Evolutionary conservation across 2,329 filamentous ascomycete species (phyloP).

Genomic region (Furcasterigmium sp.): DNA sequence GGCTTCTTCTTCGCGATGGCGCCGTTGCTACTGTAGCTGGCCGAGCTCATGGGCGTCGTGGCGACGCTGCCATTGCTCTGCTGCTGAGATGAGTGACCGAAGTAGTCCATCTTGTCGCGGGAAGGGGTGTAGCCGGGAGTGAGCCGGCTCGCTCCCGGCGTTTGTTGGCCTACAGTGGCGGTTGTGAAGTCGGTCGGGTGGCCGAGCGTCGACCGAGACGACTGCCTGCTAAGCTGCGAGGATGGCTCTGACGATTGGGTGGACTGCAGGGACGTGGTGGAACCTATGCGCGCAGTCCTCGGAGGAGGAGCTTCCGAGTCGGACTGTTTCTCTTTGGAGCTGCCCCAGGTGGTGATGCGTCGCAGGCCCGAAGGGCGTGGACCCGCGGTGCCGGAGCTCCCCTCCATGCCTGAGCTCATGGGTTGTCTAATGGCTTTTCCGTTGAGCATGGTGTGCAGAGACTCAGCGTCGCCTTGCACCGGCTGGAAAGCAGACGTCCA

Average conservation of each 20-base stretch:
- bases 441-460: conserved; percentile 55
- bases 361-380: background rate
- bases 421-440: conserved; percentile 60
- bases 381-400: background rate
- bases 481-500: conserved; percentile 63
- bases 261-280: conserved; percentile 22
- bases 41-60: background rate
- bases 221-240: conserved; percentile 21
- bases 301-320: background rate
- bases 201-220: conserved; percentile 22
- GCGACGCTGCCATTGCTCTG: conserved; percentile 15
- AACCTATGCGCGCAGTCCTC: conserved; percentile 31
- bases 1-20: conserved; percentile 57
- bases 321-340: background rate
- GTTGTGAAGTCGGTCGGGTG: conserved; percentile 39
- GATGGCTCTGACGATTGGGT: conserved; percentile 10
- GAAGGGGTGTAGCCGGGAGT: conserved; percentile 14
- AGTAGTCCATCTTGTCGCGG: conserved; percentile 22
- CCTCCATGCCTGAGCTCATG: conserved; percentile 23
- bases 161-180: conserved; percentile 32
- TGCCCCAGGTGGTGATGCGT: background rate
- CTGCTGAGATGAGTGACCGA: conserved; percentile 15
- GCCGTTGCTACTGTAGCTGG: conserved; percentile 9
- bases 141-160: conserved; percentile 18
- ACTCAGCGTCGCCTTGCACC: conserved; percentile 61